phyloP scores from a whole-genome alignment of 1,284 basidiomycete species.

The Meripilus lineatus region DNA sequence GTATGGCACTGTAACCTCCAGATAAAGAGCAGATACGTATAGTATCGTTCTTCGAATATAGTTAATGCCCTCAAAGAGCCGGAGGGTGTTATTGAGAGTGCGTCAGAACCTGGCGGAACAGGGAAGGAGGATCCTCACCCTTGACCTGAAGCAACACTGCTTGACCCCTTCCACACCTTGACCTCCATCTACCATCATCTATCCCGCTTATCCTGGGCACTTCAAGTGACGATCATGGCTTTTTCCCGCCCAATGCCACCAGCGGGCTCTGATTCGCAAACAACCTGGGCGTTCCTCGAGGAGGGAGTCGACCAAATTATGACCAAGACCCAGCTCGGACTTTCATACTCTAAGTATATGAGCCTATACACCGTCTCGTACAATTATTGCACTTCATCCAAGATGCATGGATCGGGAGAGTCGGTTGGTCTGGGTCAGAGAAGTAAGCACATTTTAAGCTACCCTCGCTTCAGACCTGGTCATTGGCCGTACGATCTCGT shows the following conservation, averaged over 20 bases:
- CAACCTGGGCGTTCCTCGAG: slow-evolving; percentile 87
- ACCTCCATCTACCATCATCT: slow-evolving; percentile 16
- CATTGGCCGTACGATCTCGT: no score
- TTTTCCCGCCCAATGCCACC: slow-evolving; percentile 63
- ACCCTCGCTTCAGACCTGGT: no score
- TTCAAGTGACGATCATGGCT: slow-evolving; percentile 22
- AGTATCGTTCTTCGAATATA: no score
- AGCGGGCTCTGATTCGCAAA: slow-evolving; percentile 66
- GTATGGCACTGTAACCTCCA: no score
- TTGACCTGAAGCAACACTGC: slow-evolving; percentile 8
- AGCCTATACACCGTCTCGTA: slow-evolving; percentile 91
- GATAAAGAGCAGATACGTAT: no score
- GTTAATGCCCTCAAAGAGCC: no score
- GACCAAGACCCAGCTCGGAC: slow-evolving; percentile 83
- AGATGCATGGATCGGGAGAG: slow-evolving; percentile 67
- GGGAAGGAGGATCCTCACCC: no score
- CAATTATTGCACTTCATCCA: slow-evolving; percentile 92
- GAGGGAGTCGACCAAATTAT: slow-evolving; percentile 92
- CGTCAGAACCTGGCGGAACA: no score
- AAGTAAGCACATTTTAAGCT: slow-evolving; percentile 50
- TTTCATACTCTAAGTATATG: slow-evolving; percentile 92
- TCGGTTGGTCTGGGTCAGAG: slow-evolving; percentile 46
- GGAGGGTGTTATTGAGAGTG: no score
- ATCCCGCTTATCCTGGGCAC: not conserved
- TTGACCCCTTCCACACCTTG: no score